A percentile compares a stretch with the other conserved stretches of the same genome.
Conservation (phyloP, 2,329 filamentous ascomycete genomes). For the Ascochyta clinopodiicola region DNA sequence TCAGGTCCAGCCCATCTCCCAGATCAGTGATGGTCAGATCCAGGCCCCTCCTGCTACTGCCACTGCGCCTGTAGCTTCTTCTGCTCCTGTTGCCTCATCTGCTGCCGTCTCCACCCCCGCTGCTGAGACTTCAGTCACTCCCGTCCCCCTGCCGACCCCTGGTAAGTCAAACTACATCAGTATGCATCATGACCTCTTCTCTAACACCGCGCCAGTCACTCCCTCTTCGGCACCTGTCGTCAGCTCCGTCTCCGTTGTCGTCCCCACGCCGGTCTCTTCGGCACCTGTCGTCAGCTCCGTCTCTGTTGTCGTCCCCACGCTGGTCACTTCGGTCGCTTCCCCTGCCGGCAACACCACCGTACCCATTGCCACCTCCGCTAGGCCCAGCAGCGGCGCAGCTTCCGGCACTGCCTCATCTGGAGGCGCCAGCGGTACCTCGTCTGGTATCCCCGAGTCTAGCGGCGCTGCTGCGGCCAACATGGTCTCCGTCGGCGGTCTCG, state of each 20-base stretch:
- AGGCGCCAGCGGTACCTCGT: conserved; percentile 18
- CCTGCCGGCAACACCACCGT: conserved; percentile 8
- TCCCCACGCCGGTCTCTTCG: too few species aligned
- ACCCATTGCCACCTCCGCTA: conserved; percentile 4
- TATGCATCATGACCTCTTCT: neutral
- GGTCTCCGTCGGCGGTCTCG: conserved; percentile 39
- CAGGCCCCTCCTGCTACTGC: conserved; percentile 33
- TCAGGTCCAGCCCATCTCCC: conserved; percentile 43
- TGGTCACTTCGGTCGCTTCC: conserved; percentile 1
- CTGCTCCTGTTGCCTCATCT: neutral
- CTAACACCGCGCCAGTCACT: conserved; percentile 6
- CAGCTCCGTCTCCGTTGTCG: neutral
- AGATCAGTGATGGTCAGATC: conserved; percentile 49
- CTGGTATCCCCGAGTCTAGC: conserved; percentile 20
- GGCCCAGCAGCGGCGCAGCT: conserved; percentile 2
- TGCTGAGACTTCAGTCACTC: conserved; percentile 1
- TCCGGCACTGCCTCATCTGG: conserved; percentile 3
- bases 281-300: neutral
- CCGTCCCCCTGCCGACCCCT: neutral
- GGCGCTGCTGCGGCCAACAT: conserved; percentile 38
- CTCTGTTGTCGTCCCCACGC: neutral
- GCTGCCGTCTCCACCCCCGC: conserved; percentile 9
- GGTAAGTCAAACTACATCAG: neutral
- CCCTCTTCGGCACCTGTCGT: conserved; percentile 16
- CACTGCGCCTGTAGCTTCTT: neutral